Base-by-base conservation (phyloP, 2,329 filamentous ascomycete genomes). In the Arachnomyces sp. region DNA sequence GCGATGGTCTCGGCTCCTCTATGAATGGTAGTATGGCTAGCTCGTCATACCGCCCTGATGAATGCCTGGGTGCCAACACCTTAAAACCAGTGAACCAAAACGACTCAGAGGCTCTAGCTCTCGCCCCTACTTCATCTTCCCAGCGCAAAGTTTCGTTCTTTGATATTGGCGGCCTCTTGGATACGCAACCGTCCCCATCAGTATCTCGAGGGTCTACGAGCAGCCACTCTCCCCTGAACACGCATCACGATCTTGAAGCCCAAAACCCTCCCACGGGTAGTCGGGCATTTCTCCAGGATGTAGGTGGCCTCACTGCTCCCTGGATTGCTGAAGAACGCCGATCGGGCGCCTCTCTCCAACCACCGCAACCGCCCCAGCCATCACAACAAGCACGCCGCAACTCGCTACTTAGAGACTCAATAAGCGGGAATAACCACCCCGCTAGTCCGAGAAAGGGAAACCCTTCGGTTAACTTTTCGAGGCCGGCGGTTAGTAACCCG, bases 91-190 rank as follows among this genome's bases (percentile, higher is more conserved):
- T 25, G 20, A 25, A 9, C 20, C 20, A 25, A 25, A 25, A 25
- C 20, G 20, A 25, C 20, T 25, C 20, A 25, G 20, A 25, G 5
- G 20, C 5, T 25, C 9, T 25, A 25, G 20, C 20, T 9, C 20
- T 25, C 20, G 20, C 20, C 5, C 20, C 20, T 9, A 25, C 20
- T 25, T 5, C 20, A 5, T 50, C 57, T n/a, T 70, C 70, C 1
- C 72, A 76, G 3, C 69, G 74, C 3, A 71, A 73, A 34, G 77
- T 92, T 3, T 86, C 84, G 0, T 90, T 94, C 59, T 88, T 90
- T 52, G 89, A 94, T 49, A 81, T 88, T 1, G 87, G 87, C 15
- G 85, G 84, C 0, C 65, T 94, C 0, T 66, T 93, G 0, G 77
- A 47, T 63, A 57, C 28, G 49, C 38, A 42, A 44, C 46, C 8